These are phyloP conservation scores for Zychaea mexicana DNA, from an alignment of 371 early-diverging fungal genomes.

Conservation along the genomic window DNA sequence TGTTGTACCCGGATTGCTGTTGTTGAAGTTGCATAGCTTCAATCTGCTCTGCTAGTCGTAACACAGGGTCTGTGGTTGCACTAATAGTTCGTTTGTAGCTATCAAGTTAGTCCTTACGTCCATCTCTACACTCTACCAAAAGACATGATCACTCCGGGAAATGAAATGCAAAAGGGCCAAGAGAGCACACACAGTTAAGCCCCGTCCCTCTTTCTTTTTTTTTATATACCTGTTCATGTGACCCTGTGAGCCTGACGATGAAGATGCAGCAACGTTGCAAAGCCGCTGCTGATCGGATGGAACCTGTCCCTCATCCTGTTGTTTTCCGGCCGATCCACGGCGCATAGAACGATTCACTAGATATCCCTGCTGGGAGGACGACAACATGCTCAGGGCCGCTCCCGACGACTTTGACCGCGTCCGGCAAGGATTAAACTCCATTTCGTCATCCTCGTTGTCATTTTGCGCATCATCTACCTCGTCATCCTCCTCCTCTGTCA, in stretches of 20 bases:
- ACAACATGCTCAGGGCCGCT: conserved; percentile 45
- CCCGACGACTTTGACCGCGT: conserved; percentile 49
- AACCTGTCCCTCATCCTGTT: neutral
- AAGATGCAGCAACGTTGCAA: neutral
- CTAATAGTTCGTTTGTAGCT: too few relatives aligned
- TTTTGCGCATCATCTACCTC: conserved; percentile 12
- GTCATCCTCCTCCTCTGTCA: conserved; percentile 44
- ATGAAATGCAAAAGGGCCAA: too few relatives aligned
- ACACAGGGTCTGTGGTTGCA: neutral
- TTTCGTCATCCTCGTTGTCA: conserved; percentile 4
- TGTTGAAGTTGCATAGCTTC: neutral
- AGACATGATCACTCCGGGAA: too few relatives aligned
- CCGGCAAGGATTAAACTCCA: conserved; percentile 1
- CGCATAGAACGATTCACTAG: neutral
- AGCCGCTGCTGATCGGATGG: neutral
- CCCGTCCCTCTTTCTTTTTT: too few relatives aligned
- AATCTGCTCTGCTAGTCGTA: neutral
- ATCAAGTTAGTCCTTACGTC: too few relatives aligned
- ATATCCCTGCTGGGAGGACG: conserved; percentile 30
- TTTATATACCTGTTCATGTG: neutral
- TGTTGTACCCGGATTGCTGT: neutral
- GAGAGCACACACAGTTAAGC: too few relatives aligned
- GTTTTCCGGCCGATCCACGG: conserved; percentile 1
- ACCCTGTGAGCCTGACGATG: neutral
- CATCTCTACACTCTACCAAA: too few relatives aligned